Base-by-base conservation (phyloP, 2,329 filamentous ascomycete species). In the Colletotrichum magnum region DNA sequence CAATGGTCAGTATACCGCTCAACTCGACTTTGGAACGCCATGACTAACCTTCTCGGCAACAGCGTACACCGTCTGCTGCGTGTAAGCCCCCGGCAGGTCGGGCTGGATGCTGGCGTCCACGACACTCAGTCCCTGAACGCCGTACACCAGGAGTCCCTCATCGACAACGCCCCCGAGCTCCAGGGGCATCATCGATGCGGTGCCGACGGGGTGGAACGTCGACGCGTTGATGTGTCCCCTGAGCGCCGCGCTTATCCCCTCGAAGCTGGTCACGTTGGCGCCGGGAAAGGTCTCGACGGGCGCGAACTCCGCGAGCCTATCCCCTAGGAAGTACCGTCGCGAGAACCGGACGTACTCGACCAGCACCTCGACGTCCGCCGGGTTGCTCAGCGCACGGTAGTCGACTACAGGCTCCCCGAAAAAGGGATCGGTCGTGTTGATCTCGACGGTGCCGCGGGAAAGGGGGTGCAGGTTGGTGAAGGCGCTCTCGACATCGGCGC, bases 261-360 rank as follows among this genome's bases (percentile, higher is more conserved):
- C 61, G 16, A 41, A 64, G 6, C 64, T 68, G 24, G 70, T 71
- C 32, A 72, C 39, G 18, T 71, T 61, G 21, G 64, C 60, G 0
- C 72, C 72, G 2, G 72, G 72, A 9, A 69, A 62, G 6, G 75
- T 65, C 68, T 82, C 81, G 0, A 74, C 71, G 7, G 80, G 79
- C 6, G 54, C 68, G 15, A 78, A 74, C 54, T 67, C 64, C 12
- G 75, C 75, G 10, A 80, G 75, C 1, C 77, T 73, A 28, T 79
- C 82, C 64, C 79, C 74, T 48, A 80, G 77, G 72, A 77, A 76
- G 57, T 75, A 78, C 1, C 77, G 74, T 21, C 77, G 74, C 18
- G 73, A 56, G 45, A 61, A 54, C 18, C 68, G 83, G 21, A 79
- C 71, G 26, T 72, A 72, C 54, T 74, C 71, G 5, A 77, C 71